Conservation (phyloP, 495 filamentous ascomycete species). For the Neohortaea acidophila region DNA sequence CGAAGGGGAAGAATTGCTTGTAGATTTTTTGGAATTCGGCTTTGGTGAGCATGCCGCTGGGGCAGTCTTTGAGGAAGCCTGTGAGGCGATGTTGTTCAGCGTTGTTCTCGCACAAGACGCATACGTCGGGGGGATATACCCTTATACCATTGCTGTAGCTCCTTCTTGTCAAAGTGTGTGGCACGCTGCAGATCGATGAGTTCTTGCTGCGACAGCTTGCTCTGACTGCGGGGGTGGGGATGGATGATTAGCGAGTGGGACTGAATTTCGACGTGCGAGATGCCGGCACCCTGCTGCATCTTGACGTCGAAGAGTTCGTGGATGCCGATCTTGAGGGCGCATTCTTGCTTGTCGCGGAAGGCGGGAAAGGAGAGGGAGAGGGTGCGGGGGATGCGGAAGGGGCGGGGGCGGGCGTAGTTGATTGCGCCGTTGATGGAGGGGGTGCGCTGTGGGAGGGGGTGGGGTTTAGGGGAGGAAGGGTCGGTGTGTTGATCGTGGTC, state of each 20-base stretch:
- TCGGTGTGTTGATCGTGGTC: background rate
- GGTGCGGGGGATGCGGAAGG: constrained; percentile 11
- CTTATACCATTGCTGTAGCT: constrained; percentile 99
- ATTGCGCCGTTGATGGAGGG: constrained; percentile 3
- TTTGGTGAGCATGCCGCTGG: constrained; percentile 88
- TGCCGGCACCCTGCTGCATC: constrained; percentile 7
- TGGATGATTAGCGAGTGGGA: constrained; percentile 14
- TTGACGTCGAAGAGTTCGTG: constrained; percentile 5
- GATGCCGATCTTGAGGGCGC: constrained; percentile 8
- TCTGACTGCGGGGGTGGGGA: constrained; percentile 23
- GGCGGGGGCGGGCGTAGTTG: constrained; percentile 14
- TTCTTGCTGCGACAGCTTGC: constrained; percentile 86
- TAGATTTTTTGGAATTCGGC: constrained; percentile 99
- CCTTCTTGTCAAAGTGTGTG: constrained; percentile 99
- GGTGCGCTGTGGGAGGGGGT: background rate
- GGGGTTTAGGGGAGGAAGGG: background rate
- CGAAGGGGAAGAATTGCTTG: constrained; percentile 97
- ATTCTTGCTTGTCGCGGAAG: constrained; percentile 10
- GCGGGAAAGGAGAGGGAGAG: constrained; percentile 11
- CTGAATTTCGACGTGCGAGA: constrained; percentile 6
- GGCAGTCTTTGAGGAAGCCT: constrained; percentile 98
- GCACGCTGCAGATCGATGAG: constrained; percentile 87
- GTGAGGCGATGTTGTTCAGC: background rate
- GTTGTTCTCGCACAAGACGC: background rate
- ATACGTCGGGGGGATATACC: constrained; percentile 38